phyloP scores from a whole-genome alignment of 2,329 filamentous ascomycete genomes.

The Monosporascus ibericus region DNA sequence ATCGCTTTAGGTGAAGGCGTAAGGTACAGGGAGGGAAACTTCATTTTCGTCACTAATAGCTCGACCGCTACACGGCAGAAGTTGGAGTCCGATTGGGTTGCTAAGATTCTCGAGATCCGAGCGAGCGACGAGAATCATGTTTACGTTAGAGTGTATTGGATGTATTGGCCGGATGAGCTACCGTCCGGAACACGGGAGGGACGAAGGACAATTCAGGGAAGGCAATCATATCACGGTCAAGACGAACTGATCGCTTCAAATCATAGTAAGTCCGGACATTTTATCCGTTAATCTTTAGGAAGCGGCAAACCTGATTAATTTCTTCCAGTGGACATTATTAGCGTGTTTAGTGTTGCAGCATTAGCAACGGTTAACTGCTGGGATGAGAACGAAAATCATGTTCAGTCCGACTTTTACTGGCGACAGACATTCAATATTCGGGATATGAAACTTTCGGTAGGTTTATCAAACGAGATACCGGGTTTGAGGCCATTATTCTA shows the following conservation, averaged over 20 bases:
- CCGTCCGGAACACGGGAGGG: slow-evolving; percentile 47
- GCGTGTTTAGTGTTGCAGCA: slow-evolving; percentile 64
- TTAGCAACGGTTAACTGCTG: slow-evolving; percentile 58
- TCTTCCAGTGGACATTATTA: slow-evolving; percentile 61
- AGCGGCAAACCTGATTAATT: slow-evolving; percentile 21
- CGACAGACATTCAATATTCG: slow-evolving; percentile 56
- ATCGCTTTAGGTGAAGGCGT: slow-evolving; percentile 43
- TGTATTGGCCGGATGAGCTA: slow-evolving; percentile 70
- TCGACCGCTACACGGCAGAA: slow-evolving; percentile 49
- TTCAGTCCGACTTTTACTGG: slow-evolving; percentile 56
- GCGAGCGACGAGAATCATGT: slow-evolving; percentile 67
- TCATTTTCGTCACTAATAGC: slow-evolving; percentile 54
- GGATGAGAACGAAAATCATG: slow-evolving; percentile 63
- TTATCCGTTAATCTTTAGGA: not conserved
- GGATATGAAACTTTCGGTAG: slow-evolving; percentile 52
- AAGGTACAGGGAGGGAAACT: slow-evolving; percentile 53
- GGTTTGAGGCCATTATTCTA: not conserved
- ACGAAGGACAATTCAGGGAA: slow-evolving; percentile 42
- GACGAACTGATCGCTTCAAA: slow-evolving; percentile 68
- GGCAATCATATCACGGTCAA: slow-evolving; percentile 60
- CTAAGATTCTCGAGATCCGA: slow-evolving; percentile 69
- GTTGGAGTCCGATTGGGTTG: slow-evolving; percentile 63
- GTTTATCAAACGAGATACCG: not conserved
- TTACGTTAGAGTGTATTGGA: slow-evolving; percentile 71
- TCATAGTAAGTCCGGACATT: slow-evolving; percentile 46